Percentiles rank a stretch among this genome's conserved stretches.
Evolutionary conservation across 2,329 filamentous ascomycete species (phyloP).

Genomic region (Alternaria consortialis): DNA sequence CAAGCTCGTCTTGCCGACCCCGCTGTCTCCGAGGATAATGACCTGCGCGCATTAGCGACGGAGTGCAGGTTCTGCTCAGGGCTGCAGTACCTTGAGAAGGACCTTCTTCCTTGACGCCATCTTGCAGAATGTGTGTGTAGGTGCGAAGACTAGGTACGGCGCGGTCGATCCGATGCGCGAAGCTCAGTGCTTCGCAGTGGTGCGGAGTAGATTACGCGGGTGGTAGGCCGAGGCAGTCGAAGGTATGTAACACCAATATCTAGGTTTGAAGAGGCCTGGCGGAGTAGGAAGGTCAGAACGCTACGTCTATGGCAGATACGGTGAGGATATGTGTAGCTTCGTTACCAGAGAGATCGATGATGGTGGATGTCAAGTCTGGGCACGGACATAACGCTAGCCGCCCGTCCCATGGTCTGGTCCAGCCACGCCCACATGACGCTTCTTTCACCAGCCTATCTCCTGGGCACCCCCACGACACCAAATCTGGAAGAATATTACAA

Average conservation of each 20-base stretch:
- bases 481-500: neutral
- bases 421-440: conserved; percentile 11
- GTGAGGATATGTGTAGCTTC: conserved; percentile 14
- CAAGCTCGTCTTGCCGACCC: conserved; percentile 98
- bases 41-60: conserved; percentile 67
- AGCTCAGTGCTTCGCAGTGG: conserved; percentile 12
- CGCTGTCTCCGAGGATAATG: conserved; percentile 98
- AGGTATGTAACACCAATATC: neutral
- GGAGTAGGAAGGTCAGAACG: neutral
- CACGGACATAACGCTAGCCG: conserved; percentile 12
- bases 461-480: neutral
- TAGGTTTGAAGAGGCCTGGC: neutral
- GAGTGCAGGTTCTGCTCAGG: neutral
- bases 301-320: conserved; percentile 10
- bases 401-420: conserved; percentile 12
- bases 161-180: conserved; percentile 14
- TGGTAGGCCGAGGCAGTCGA: neutral
- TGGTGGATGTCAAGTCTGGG: conserved; percentile 17
- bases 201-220: conserved; percentile 8
- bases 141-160: conserved; percentile 10
- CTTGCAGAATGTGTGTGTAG: conserved; percentile 17
- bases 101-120: conserved; percentile 75
- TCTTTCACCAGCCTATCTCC: conserved; percentile 3
- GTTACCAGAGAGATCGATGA: conserved; percentile 15
- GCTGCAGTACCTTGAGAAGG: conserved; percentile 75